Conservation (phyloP, 1,139 yeast genomes). For the Candida glucosophila region DNA sequence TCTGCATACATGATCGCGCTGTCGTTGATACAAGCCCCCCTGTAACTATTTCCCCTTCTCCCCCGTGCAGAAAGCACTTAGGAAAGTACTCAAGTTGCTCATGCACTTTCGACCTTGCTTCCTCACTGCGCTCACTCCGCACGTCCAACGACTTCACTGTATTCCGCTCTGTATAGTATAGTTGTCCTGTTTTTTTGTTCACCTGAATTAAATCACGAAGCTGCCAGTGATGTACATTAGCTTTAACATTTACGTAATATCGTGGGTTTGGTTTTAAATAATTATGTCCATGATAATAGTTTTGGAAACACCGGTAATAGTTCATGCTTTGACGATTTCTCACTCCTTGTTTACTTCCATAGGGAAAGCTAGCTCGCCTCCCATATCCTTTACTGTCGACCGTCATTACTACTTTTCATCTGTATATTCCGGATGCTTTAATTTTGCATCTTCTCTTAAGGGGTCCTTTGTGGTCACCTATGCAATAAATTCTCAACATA, state of each 20-base stretch:
- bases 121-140: slow-evolving; percentile 5
- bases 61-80: slow-evolving; percentile 54
- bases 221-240: slow-evolving; percentile 72
- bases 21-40: slow-evolving; percentile 54
- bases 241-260: slow-evolving; percentile 23
- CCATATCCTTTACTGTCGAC: too few relatives aligned
- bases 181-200: slow-evolving; percentile 17
- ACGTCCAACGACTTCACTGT: slow-evolving; percentile 15
- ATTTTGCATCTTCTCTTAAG: too few relatives aligned
- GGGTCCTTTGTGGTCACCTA: too few relatives aligned
- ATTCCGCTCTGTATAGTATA: slow-evolving; percentile 28
- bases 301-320: slow-evolving; percentile 33
- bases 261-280: slow-evolving; percentile 30
- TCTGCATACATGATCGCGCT: slow-evolving; percentile 17
- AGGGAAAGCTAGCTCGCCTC: too few relatives aligned
- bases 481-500: too few relatives aligned
- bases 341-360: too few relatives aligned
- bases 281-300: slow-evolving; percentile 34
- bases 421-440: too few relatives aligned
- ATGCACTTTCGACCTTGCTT: slow-evolving; percentile 12
- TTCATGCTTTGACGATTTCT: too few relatives aligned
- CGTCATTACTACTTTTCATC: too few relatives aligned
- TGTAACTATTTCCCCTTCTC: slow-evolving; percentile 49
- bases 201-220: slow-evolving; percentile 63
- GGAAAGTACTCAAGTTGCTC: slow-evolving; percentile 50